phyloP scores from a whole-genome alignment of 371 early-diverging fungal species.

The Rhizopus sp. region DNA sequence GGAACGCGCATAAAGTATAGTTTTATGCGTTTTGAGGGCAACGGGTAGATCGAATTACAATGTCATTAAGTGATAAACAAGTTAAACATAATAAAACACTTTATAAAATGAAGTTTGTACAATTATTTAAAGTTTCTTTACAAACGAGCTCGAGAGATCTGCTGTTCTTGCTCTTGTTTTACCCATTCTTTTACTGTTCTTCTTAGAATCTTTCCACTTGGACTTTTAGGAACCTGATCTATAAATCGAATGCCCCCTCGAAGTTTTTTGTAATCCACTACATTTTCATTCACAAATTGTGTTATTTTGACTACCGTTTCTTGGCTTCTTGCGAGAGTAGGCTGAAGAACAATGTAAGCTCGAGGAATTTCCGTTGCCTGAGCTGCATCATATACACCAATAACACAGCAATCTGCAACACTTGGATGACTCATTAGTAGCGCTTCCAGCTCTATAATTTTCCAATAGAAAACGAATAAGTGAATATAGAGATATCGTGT shows the following conservation, averaged over 20 bases:
- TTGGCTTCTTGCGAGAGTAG: conserved; percentile 7
- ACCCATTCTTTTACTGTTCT: conserved; percentile 47
- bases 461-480: neutral
- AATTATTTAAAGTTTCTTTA: conserved; percentile 7
- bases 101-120: conserved; percentile 3
- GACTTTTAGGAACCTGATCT: conserved; percentile 72
- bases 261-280: conserved; percentile 76
- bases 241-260: conserved; percentile 78
- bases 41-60: too few relatives aligned
- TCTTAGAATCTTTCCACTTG: conserved; percentile 81
- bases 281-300: conserved; percentile 59
- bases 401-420: conserved; percentile 78
- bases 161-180: conserved; percentile 39
- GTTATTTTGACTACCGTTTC: conserved; percentile 52
- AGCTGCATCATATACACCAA: conserved; percentile 62
- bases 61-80: too few relatives aligned
- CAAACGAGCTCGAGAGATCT: conserved; percentile 18
- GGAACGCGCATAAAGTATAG: neutral
- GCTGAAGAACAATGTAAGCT: conserved; percentile 72
- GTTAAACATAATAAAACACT: neutral
- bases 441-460: conserved; percentile 78
- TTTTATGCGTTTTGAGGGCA: too few relatives aligned
- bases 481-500: neutral
- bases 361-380: conserved; percentile 80
- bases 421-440: conserved; percentile 67